These are phyloP conservation scores for Cucurbita maxima DNA, from an alignment of 306 rosid species.

Conservation along the genomic window DNA sequence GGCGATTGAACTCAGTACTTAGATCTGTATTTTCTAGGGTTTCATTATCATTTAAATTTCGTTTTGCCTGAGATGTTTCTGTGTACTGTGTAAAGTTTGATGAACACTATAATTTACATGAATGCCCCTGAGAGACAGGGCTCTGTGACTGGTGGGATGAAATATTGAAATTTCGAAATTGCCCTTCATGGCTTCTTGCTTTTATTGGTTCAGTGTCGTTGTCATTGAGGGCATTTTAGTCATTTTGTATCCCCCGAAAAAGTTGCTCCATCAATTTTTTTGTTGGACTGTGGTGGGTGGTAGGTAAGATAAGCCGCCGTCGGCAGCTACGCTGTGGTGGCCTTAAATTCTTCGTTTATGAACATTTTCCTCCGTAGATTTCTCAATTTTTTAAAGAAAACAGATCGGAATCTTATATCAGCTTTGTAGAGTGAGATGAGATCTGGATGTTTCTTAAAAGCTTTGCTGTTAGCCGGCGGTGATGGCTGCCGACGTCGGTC, in stretches of 20 bases:
- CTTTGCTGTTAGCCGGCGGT: background rate
- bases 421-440: background rate
- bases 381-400: background rate
- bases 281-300: background rate
- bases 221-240: background rate
- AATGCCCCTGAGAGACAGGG: background rate
- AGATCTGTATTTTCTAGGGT: constrained; percentile 11
- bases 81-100: background rate
- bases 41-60: background rate
- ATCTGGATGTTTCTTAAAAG: background rate
- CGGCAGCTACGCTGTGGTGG: background rate
- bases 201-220: background rate
- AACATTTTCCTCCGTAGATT: background rate
- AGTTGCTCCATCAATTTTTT: background rate
- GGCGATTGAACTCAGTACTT: constrained; percentile 27
- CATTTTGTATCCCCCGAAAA: background rate
- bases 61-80: background rate
- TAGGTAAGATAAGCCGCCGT: background rate
- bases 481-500: background rate
- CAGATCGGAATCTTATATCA: background rate
- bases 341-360: background rate
- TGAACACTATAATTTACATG: background rate
- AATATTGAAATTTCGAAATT: background rate
- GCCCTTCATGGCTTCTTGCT: background rate
- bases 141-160: background rate